Evolutionary conservation across 2,329 filamentous ascomycete genomes (phyloP).

Genomic region (Ophiocordyceps robertsii): DNA sequence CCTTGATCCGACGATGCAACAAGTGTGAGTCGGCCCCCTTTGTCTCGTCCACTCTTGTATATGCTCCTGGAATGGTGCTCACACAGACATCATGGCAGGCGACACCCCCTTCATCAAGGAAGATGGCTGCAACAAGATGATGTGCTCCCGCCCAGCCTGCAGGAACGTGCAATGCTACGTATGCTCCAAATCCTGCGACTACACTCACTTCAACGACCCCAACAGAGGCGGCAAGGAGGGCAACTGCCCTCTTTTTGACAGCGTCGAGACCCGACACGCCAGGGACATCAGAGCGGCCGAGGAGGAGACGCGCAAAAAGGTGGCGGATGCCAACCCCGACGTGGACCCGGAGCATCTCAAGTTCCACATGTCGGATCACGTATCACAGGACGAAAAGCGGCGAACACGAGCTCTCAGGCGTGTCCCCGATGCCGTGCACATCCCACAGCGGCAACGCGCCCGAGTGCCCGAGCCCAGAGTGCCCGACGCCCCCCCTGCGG

Average conservation of each 20-base stretch:
- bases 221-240: slow-evolving; percentile 30
- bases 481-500: too few relatives aligned
- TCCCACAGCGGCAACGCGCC: neutral
- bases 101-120: slow-evolving; percentile 69
- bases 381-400: slow-evolving; percentile 27
- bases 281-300: slow-evolving; percentile 51
- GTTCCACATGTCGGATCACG: slow-evolving; percentile 43
- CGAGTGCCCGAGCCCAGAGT: too few relatives aligned
- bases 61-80: neutral
- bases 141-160: slow-evolving; percentile 44
- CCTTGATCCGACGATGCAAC: slow-evolving; percentile 66
- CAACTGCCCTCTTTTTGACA: slow-evolving; percentile 58
- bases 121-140: slow-evolving; percentile 74
- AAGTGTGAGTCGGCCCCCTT: slow-evolving; percentile 27
- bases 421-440: neutral
- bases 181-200: slow-evolving; percentile 54
- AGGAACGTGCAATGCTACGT: slow-evolving; percentile 50
- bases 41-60: too few relatives aligned
- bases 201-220: slow-evolving; percentile 55
- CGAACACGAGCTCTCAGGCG: neutral
- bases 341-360: slow-evolving; percentile 43
- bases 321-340: slow-evolving; percentile 45
- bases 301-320: slow-evolving; percentile 37
- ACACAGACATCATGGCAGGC: slow-evolving; percentile 23
- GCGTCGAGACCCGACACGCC: slow-evolving; percentile 43